Percentiles rank a stretch among this genome's conserved stretches.
These are phyloP conservation scores for Tolypocladium sp. DNA, from an alignment of 2,329 filamentous ascomycete genomes.

Conservation along the genomic window DNA sequence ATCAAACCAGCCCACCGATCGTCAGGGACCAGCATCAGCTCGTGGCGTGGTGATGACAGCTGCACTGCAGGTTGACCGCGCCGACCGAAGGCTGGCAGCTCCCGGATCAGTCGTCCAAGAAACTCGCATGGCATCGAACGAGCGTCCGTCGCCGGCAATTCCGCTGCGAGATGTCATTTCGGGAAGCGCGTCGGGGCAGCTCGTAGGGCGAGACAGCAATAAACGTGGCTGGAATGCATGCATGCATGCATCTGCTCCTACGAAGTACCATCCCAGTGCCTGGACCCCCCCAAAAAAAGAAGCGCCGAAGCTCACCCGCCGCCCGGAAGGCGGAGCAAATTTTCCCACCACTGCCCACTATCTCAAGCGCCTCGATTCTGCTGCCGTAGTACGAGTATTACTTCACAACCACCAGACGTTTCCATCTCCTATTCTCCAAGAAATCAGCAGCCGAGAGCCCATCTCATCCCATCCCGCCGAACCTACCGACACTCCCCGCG, in stretches of 20 bases:
- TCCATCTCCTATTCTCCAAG: neutral
- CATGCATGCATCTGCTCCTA: neutral
- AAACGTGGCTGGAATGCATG: neutral
- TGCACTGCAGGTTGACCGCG: neutral
- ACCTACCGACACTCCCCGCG: neutral
- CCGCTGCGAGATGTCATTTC: neutral
- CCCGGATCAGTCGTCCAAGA: neutral
- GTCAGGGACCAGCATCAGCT: neutral
- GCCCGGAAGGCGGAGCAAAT: constrained; percentile 5
- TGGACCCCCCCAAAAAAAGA: neutral
- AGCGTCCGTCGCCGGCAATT: neutral
- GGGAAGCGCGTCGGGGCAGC: neutral
- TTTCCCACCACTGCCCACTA: constrained; percentile 2
- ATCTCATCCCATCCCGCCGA: neutral
- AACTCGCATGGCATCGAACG: neutral
- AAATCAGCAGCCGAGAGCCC: neutral
- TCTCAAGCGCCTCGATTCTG: neutral
- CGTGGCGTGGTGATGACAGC: neutral
- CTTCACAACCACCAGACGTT: neutral
- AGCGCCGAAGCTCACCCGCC: neutral
- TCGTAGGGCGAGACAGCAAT: neutral
- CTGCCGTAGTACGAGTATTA: neutral
- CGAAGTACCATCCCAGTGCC: neutral
- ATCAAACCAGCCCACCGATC: neutral
- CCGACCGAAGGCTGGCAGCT: neutral